A percentile compares a stretch with the other conserved stretches of the same genome.
phyloP scores from a whole-genome alignment of 2,329 filamentous ascomycete genomes.

The Pseudogymnoascus sp. region DNA sequence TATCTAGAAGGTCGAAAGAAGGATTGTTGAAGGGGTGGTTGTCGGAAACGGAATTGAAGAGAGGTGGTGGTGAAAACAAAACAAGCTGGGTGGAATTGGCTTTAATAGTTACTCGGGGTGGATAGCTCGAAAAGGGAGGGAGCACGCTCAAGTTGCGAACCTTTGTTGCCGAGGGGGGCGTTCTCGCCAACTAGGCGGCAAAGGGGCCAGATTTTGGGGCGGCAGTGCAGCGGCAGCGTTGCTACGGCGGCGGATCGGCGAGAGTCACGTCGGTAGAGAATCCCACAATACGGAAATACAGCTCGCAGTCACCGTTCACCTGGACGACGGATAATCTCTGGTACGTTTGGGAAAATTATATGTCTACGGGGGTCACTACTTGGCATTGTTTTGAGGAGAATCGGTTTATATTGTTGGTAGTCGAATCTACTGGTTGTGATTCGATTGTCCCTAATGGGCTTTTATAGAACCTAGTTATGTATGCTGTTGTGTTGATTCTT shows the following conservation, averaged over 20 bases:
- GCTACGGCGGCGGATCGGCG: neutral
- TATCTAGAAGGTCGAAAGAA: neutral
- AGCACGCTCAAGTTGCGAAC: neutral
- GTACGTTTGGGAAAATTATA: neutral
- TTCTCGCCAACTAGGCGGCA: conserved; percentile 3
- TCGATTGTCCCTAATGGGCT: neutral
- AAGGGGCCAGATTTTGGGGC: neutral
- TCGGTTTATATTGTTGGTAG: neutral
- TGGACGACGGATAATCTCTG: neutral
- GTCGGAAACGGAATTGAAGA: neutral
- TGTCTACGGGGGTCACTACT: neutral
- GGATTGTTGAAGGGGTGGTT: neutral
- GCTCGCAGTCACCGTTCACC: neutral
- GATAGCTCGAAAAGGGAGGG: neutral
- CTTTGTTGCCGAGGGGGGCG: neutral
- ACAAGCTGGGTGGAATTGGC: neutral
- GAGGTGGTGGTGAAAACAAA: conserved; percentile 3
- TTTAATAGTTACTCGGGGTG: neutral
- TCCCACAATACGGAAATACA: neutral
- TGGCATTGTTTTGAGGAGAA: neutral
- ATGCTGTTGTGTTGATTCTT: neutral
- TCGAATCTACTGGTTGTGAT: neutral
- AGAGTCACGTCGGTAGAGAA: neutral
- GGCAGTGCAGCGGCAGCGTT: neutral
- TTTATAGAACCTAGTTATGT: neutral